Conservation (phyloP, 2,329 filamentous ascomycete species). For the Cryphonectria japonica region DNA sequence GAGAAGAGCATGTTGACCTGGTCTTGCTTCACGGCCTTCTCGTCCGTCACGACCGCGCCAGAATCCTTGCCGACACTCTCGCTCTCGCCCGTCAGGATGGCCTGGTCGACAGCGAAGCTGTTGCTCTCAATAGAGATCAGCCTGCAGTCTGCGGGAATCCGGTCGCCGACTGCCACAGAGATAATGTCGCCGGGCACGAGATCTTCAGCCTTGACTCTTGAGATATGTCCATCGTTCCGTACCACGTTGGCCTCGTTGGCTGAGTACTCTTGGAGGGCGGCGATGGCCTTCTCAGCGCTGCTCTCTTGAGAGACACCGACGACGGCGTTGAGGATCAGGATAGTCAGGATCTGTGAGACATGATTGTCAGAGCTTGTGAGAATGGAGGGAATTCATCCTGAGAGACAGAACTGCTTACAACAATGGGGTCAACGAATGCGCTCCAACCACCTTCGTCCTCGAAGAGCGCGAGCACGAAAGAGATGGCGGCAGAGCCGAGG, state of each 20-base stretch:
- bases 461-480: conserved; percentile 89
- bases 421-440: conserved; percentile 92
- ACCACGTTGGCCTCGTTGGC: conserved; percentile 96
- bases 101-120: conserved; percentile 95
- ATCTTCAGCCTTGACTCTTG: conserved; percentile 92
- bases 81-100: conserved; percentile 95
- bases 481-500: conserved; percentile 88
- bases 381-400: neutral
- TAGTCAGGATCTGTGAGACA: conserved; percentile 79
- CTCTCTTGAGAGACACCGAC: conserved; percentile 98
- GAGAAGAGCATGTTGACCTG: conserved; percentile 98
- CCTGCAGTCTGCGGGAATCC: conserved; percentile 93
- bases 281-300: conserved; percentile 97
- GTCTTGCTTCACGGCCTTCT: conserved; percentile 92
- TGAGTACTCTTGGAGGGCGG: conserved; percentile 97
- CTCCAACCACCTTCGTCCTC: conserved; percentile 94
- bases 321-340: conserved; percentile 93
- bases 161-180: conserved; percentile 84
- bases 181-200: conserved; percentile 94
- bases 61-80: conserved; percentile 92
- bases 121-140: conserved; percentile 92
- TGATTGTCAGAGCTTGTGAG: conserved; percentile 2
- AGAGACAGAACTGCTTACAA: conserved; percentile 66
- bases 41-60: conserved; percentile 68
- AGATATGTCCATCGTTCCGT: conserved; percentile 75